Percentiles rank a stretch among this genome's conserved stretches.
Evolutionary conservation across 2,329 filamentous ascomycete species (phyloP).

Genomic region (Sporothrix phasma): DNA sequence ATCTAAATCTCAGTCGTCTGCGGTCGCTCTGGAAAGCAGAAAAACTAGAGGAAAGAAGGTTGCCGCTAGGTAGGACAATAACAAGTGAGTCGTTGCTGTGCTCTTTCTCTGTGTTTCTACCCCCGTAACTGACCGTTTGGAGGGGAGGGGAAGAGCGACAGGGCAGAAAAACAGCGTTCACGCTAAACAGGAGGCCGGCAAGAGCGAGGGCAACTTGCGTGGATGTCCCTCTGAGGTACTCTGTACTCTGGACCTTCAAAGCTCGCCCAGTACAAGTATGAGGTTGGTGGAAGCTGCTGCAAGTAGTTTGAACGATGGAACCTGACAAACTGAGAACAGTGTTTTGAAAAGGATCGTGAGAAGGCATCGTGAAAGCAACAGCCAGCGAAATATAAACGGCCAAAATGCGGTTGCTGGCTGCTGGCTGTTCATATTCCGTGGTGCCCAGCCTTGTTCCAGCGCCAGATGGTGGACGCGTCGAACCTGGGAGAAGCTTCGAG

Average conservation of each 20-base stretch:
- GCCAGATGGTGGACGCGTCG: neutral
- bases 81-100: slow-evolving; percentile 7
- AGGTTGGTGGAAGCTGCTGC: neutral
- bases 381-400: too few relatives aligned
- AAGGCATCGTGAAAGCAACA: neutral
- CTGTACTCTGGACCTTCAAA: neutral
- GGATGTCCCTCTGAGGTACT: neutral
- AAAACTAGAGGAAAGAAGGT: neutral
- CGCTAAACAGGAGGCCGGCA: neutral
- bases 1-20: slow-evolving; percentile 4
- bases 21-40: neutral
- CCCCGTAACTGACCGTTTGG: neutral
- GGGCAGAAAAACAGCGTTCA: slow-evolving; percentile 8
- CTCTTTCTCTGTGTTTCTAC: slow-evolving; percentile 6
- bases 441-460: slow-evolving; percentile 1
- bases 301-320: neutral
- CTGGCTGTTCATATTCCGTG: neutral
- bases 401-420: neutral
- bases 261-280: neutral
- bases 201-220: slow-evolving; percentile 5
- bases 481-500: slow-evolving; percentile 17
- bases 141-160: slow-evolving; percentile 1
- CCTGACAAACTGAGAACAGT: neutral
- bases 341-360: neutral
- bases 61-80: slow-evolving; percentile 1